phyloP scores from a whole-genome alignment of 2,329 filamentous ascomycete species.

The Apiospora malaysiana region DNA sequence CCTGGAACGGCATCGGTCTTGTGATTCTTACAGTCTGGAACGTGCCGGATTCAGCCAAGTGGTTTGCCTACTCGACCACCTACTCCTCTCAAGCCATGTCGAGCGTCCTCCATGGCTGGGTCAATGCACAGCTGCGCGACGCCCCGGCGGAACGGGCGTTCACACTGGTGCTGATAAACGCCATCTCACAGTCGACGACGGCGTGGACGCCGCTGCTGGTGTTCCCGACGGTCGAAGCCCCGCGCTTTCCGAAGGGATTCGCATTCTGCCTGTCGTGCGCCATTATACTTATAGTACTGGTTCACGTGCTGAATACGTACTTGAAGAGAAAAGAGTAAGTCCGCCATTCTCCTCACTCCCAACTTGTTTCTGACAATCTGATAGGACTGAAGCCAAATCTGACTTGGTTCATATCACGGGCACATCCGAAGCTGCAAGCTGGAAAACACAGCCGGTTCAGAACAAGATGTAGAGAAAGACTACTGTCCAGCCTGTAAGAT shows the following conservation, averaged over 20 bases:
- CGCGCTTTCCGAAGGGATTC: constrained; percentile 46
- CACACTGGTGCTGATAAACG: constrained; percentile 56
- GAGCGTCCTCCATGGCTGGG: constrained; percentile 60
- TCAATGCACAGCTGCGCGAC: constrained; percentile 54
- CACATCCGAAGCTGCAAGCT: not conserved
- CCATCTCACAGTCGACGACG: constrained; percentile 57
- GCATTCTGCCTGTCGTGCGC: constrained; percentile 22
- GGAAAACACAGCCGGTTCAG: not conserved
- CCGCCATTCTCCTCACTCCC: not conserved
- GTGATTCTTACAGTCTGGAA: constrained; percentile 58
- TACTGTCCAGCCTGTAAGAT: not conserved
- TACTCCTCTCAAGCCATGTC: constrained; percentile 58
- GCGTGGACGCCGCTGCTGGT: constrained; percentile 60
- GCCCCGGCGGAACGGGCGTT: constrained; percentile 54
- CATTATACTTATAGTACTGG: constrained; percentile 28
- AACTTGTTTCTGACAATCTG: not conserved
- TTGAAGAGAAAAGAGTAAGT: constrained; percentile 33
- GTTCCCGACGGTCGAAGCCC: constrained; percentile 52
- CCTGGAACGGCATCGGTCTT: constrained; percentile 57
- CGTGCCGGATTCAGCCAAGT: constrained; percentile 58
- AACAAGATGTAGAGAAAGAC: not conserved
- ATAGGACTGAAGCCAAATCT: not conserved
- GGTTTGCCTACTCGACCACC: constrained; percentile 57
- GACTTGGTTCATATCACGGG: not conserved
- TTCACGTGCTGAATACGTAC: constrained; percentile 32